A percentile compares a stretch with the other conserved stretches of the same genome.
phyloP scores from a whole-genome alignment of 345 rosid species.

The Sonneratia caseolaris region DNA sequence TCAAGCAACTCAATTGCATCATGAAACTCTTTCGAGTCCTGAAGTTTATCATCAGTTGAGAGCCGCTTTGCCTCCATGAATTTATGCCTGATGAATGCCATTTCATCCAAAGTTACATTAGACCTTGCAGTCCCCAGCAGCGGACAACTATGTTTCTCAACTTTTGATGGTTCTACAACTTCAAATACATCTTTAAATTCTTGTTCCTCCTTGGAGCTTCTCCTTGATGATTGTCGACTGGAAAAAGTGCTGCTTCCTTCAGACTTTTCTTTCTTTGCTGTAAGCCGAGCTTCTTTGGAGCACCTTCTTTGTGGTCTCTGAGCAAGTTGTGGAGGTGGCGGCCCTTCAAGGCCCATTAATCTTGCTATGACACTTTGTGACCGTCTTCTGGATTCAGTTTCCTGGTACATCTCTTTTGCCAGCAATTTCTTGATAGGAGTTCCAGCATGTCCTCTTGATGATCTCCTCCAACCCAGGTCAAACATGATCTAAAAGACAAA shows the following conservation, averaged over 20 bases:
- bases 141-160: conserved; percentile 27
- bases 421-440: conserved; percentile 61
- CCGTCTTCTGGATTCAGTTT: conserved; percentile 54
- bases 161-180: conserved; percentile 61
- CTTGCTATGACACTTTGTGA: conserved; percentile 79
- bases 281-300: conserved; percentile 22
- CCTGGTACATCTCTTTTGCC: conserved; percentile 77
- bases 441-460: conserved; percentile 28
- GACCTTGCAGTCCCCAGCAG: conserved; percentile 23
- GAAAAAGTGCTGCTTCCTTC: conserved; percentile 31
- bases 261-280: conserved; percentile 20
- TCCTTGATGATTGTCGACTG: conserved; percentile 45
- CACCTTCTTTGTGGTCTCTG: conserved; percentile 36
- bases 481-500: conserved; percentile 31
- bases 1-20: conserved; percentile 73
- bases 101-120: conserved; percentile 52
- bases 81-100: conserved; percentile 59
- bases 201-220: conserved; percentile 59
- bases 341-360: conserved; percentile 90
- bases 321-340: conserved; percentile 51
- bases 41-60: conserved; percentile 63
- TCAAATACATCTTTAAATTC: conserved; percentile 96
- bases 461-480: conserved; percentile 33
- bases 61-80: conserved; percentile 68
- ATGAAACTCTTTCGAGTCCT: conserved; percentile 61